Base-by-base conservation (phyloP, 495 filamentous ascomycete genomes). In the Beverwykella pulmonaria region DNA sequence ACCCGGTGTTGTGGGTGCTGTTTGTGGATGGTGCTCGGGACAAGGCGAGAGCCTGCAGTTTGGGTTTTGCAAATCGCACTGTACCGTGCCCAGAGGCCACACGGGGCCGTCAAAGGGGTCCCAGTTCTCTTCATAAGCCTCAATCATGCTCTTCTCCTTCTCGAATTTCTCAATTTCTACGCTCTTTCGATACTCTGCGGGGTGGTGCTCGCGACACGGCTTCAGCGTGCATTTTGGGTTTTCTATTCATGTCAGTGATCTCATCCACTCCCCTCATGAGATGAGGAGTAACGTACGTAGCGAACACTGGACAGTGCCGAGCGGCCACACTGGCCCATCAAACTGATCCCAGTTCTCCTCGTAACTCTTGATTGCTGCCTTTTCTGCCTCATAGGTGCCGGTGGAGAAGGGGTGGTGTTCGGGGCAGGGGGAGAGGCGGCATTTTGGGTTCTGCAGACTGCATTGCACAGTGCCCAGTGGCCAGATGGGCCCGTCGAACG, bases 31-130 rank as follows among this genome's bases (percentile, higher is more conserved):
- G 39, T 44, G 39, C 17, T 44, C 39, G 8, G 39, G 9, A n/a
- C 39, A 44, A 4, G 39, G 39, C 39, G 2, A 2, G 8, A 44
- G 39, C 17, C 2, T n/a, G 15, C 39, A 44, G 2, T n/a, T 44
- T 44, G 39, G 39, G 9, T 8, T 25, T 19, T 60, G 57, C 3
- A 60, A 20, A 9, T 14, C 9, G 44, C 57, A 60, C 27, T 63
- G 60, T 27, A 50, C 50, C 1, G 48, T 53, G 3, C 60, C 60
- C 19, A 54, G 19, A 6, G 60, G 60, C 39, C 44, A 63, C 19
- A 63, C 26, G 14, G 60, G 60, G 29, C 60, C 63, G 56, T 66
- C 63, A 46, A 34, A 66, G 34, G 20, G 19, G 29, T 66, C 63
- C 63, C 54, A 66, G 19, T 25, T 39, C 25, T 59, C 55, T 41